Percentiles rank a stretch among this genome's conserved stretches.
phyloP scores from a whole-genome alignment of 2,329 filamentous ascomycete genomes.

The Tolypocladium pustulatum region DNA sequence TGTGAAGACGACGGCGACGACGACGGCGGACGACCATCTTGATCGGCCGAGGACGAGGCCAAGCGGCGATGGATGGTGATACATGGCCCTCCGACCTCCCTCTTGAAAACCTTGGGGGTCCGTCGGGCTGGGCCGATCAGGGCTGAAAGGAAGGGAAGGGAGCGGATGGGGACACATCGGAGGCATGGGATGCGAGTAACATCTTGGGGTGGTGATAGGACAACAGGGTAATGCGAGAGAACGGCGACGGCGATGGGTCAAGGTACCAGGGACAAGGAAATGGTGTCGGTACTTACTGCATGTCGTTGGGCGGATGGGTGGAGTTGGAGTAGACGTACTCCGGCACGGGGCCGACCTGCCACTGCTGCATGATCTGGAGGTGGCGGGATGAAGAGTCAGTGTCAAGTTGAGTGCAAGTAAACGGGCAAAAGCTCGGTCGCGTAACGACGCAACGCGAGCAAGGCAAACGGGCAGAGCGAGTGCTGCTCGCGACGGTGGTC shows the following conservation, averaged over 20 bases:
- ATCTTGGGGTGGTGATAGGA: not conserved
- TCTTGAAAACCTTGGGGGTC: not conserved
- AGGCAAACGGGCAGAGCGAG: constrained; percentile 4
- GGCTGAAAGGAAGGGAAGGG: not conserved
- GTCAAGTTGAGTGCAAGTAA: constrained; percentile 9
- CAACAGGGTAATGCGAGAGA: not conserved
- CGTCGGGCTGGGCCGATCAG: not conserved
- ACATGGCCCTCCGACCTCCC: constrained; percentile 1
- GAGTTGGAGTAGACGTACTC: constrained; percentile 47
- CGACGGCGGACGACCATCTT: constrained; percentile 1
- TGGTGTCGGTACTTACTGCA: constrained; percentile 43
- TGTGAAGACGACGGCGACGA: constrained; percentile 2
- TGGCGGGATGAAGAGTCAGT: constrained; percentile 12
- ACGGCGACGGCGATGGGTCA: not conserved
- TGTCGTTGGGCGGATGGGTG: constrained; percentile 43
- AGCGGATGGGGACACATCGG: not conserved
- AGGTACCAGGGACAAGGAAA: constrained; percentile 21
- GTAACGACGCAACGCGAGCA: constrained; percentile 4
- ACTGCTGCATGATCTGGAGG: constrained; percentile 47
- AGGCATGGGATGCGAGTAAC: constrained; percentile 3
- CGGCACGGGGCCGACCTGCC: constrained; percentile 50
- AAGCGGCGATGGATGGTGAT: constrained; percentile 13
- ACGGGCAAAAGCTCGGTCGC: constrained; percentile 5
- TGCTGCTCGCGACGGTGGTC: constrained; percentile 5
- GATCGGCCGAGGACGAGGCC: not conserved